Evolutionary conservation across 1,284 basidiomycete genomes (phyloP).

Genomic region (Boletus hoseneyae): DNA sequence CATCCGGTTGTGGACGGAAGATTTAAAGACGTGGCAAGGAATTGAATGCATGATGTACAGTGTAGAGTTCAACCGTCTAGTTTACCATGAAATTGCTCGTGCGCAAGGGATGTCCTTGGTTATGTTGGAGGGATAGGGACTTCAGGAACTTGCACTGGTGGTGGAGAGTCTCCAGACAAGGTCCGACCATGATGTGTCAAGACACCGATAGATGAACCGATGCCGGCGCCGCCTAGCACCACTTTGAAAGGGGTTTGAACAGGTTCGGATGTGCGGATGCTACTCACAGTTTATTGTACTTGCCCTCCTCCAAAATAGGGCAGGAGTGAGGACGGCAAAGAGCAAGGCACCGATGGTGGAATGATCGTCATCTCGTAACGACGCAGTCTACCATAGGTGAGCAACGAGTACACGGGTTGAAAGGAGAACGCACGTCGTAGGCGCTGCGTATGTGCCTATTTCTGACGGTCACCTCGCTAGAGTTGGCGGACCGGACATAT

Average conservation of each 20-base stretch:
- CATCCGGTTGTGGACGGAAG: constrained; percentile 72
- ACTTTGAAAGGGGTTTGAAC: constrained; percentile 38
- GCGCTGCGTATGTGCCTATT: constrained; percentile 39
- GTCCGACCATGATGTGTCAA: constrained; percentile 51
- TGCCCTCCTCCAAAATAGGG: constrained; percentile 66
- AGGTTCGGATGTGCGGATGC: background rate
- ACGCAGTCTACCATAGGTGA: constrained; percentile 42
- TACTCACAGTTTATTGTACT: constrained; percentile 51
- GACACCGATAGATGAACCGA: constrained; percentile 60
- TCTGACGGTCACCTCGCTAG: constrained; percentile 38
- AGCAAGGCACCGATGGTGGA: constrained; percentile 65
- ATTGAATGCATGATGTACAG: constrained; percentile 8
- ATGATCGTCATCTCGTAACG: constrained; percentile 62
- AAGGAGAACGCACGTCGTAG: constrained; percentile 50
- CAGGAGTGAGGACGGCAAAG: constrained; percentile 58
- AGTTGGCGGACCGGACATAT: constrained; percentile 43
- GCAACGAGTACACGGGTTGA: background rate
- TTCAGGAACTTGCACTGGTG: constrained; percentile 36
- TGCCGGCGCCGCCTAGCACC: constrained; percentile 62
- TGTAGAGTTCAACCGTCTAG: constrained; percentile 4
- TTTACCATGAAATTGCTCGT: background rate
- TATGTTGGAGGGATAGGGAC: constrained; percentile 12
- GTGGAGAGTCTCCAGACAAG: constrained; percentile 49
- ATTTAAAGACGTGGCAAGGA: constrained; percentile 57
- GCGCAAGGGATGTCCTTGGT: background rate